Conservation (phyloP, 495 filamentous ascomycete species). For the Aspergillus cavernicola region DNA sequence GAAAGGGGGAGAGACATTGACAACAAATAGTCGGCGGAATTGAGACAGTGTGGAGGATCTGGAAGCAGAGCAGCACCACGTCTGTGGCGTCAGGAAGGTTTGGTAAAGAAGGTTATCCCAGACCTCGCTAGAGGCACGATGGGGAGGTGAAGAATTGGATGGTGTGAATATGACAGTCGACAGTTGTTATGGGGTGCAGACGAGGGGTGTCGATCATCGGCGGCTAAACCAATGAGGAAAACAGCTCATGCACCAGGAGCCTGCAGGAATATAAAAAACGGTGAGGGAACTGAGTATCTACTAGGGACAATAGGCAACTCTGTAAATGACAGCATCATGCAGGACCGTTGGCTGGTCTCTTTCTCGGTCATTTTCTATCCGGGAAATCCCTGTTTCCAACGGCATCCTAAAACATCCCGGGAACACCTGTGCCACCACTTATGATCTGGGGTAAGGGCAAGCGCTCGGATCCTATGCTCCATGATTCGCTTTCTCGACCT, state of each 20-base stretch:
- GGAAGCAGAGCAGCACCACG: conserved; percentile 11
- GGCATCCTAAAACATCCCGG: conserved; percentile 17
- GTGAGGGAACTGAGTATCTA: too few relatives aligned
- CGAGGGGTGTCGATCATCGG: not conserved
- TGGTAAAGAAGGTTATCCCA: too few relatives aligned
- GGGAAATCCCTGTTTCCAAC: conserved; percentile 9
- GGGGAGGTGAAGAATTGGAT: too few relatives aligned
- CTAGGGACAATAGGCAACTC: too few relatives aligned
- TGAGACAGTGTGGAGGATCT: conserved; percentile 14
- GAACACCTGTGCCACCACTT: conserved; percentile 13
- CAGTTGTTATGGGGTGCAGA: not conserved
- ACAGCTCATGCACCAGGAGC: not conserved
- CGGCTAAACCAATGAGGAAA: not conserved
- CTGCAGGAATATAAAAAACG: not conserved
- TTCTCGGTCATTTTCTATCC: not conserved
- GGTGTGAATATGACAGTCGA: too few relatives aligned
- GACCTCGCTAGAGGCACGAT: too few relatives aligned
- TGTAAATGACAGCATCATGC: too few relatives aligned
- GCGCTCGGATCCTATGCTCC: conserved; percentile 10
- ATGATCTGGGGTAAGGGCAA: conserved; percentile 17
- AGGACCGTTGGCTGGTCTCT: conserved; percentile 10
- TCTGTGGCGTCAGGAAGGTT: conserved; percentile 12
- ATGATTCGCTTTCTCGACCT: not conserved
- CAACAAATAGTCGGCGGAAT: not conserved
- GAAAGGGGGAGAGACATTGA: not conserved